Conservation (phyloP, 2,329 filamentous ascomycete species). For the Stagonosporopsis rhizophila region DNA sequence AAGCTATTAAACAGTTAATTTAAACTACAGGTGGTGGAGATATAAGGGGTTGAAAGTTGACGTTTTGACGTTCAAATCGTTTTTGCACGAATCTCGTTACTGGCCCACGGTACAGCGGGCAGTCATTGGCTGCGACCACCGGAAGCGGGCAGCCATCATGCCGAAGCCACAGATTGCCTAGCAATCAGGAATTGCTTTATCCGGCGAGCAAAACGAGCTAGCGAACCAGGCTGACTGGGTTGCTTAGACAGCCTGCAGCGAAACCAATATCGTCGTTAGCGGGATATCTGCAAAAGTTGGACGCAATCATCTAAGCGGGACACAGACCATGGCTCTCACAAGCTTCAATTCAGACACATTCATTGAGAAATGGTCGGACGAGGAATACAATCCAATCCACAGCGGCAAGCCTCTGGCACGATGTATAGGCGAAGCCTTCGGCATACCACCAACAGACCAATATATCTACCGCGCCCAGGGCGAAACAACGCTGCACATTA, state of each 20-base stretch:
- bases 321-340: constrained; percentile 30
- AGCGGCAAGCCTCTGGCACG: constrained; percentile 48
- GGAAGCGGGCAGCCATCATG: constrained; percentile 8
- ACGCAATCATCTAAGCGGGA: not conserved
- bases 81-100: no score
- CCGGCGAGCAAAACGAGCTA: constrained; percentile 4
- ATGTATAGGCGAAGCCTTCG: constrained; percentile 58
- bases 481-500: constrained; percentile 58
- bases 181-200: constrained; percentile 1
- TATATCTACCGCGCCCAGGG: constrained; percentile 61
- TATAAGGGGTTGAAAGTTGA: no score
- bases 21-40: no score
- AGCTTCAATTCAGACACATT: constrained; percentile 57
- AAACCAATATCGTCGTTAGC: not conserved
- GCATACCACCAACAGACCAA: constrained; percentile 53
- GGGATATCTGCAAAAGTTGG: constrained; percentile 1
- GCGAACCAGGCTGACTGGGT: not conserved
- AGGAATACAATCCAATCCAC: constrained; percentile 38
- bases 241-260: not conserved
- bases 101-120: no score
- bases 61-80: no score
- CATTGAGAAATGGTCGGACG: constrained; percentile 53
- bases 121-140: constrained; percentile 31
- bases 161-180: constrained; percentile 7
- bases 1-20: no score